Evolutionary conservation across 352 stramenopile species (phyloP).

Genomic region (Globisporangium spiculum): DNA sequence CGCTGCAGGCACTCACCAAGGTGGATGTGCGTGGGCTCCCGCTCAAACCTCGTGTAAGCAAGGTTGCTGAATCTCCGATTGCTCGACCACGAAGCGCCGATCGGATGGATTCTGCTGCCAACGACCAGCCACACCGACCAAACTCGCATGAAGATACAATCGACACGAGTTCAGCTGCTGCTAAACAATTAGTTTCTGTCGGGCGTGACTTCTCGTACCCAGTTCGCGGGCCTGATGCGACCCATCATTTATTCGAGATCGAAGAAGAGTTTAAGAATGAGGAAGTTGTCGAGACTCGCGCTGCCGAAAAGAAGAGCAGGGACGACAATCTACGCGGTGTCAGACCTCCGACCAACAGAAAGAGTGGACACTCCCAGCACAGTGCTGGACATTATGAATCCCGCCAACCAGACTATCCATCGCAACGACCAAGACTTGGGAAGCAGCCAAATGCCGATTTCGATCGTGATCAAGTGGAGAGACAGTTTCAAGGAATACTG

Average conservation of each 20-base stretch:
- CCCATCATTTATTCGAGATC: neutral
- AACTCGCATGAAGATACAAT: neutral
- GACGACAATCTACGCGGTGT: neutral
- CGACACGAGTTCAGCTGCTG: neutral
- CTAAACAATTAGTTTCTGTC: neutral
- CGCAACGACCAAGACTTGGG: neutral
- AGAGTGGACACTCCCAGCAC: neutral
- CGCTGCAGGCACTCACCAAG: constrained; percentile 12
- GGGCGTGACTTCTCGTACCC: neutral
- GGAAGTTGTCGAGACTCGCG: neutral
- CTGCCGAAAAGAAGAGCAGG: neutral
- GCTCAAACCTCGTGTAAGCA: constrained; percentile 7
- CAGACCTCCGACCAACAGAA: neutral
- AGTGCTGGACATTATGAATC: neutral
- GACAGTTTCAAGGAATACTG: constrained; percentile 14
- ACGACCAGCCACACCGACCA: neutral
- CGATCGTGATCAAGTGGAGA: constrained; percentile 13
- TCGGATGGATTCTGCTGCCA: neutral
- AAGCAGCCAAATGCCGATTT: constrained; percentile 1
- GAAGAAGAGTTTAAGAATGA: constrained; percentile 6
- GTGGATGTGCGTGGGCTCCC: constrained; percentile 16
- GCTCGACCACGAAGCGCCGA: constrained; percentile 3
- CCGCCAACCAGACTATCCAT: constrained; percentile 5
- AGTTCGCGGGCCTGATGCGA: neutral
- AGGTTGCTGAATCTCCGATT: neutral